phyloP scores from a whole-genome alignment of 257 asterid species.

The Solanum lycopersicoides region DNA sequence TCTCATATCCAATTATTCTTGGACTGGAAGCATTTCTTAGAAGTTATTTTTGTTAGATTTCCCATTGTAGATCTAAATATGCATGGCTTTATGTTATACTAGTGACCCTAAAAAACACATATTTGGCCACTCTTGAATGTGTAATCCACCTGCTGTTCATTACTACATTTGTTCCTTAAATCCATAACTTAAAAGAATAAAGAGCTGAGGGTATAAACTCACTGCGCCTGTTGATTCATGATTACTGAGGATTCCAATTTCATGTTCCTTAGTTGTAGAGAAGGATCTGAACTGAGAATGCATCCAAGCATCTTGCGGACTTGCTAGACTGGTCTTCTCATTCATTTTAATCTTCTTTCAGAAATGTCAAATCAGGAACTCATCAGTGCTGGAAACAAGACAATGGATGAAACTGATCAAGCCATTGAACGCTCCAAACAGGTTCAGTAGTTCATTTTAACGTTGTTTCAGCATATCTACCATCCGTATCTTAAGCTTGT shows the following conservation, averaged over 20 bases:
- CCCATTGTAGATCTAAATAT: neutral
- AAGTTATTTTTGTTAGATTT: neutral
- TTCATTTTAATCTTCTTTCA: constrained; percentile 16
- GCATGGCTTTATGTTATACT: neutral
- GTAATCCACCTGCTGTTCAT: neutral
- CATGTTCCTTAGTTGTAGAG: neutral
- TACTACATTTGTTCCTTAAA: neutral
- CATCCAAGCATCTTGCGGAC: neutral
- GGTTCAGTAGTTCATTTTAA: constrained; percentile 24
- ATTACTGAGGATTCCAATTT: neutral
- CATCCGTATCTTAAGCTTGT: constrained; percentile 6
- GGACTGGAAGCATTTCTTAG: neutral
- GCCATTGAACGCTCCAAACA: constrained; percentile 98
- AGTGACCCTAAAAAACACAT: neutral
- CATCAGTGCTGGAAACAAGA: constrained; percentile 56
- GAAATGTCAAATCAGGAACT: constrained; percentile 99
- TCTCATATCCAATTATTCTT: neutral
- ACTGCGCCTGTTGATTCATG: neutral
- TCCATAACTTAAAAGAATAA: neutral
- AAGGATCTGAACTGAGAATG: neutral
- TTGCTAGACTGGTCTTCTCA: neutral
- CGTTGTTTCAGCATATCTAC: constrained; percentile 2
- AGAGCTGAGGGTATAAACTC: neutral
- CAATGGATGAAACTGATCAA: constrained; percentile 98
- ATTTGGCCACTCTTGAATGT: neutral